Evolutionary conservation across 306 rosid species (phyloP), one percentile per base, ranked within the genome.

Genomic region (Casuarina equisetifolia): DNA sequence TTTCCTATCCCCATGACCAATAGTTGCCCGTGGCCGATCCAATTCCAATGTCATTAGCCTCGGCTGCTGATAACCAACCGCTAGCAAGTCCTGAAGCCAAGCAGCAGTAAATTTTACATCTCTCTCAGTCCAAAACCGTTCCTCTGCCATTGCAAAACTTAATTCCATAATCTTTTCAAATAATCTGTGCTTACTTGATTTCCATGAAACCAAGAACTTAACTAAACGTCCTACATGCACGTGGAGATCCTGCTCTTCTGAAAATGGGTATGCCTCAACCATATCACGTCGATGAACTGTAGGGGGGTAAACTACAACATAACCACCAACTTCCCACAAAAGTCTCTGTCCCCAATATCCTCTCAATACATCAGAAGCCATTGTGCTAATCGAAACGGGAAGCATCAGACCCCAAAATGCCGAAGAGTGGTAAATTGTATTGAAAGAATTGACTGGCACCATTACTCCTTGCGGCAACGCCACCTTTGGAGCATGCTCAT

Each of bases 371-470:
- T 96, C 99, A 50, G 98, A 87, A 38, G 99, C 98, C 98, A 96
- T 92, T 7, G 91, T 80, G 82, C 99, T 96, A 69, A 96, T 88
- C 4, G 99, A 96, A 75, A 88, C 99, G 10, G 99, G 99, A 72
- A 96, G 98, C 99, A 95, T 95, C 89, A 95, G 84, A 42, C 90
- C 98, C 99, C 99, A 96, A 84, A 96, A 92, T 2, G 98, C 99
- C 0, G 93, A 84, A 5, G 92, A 88, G 76, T 92, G 99, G 82
- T 87, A 96, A 67, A 96, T 73, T 0, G 99, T 96, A 25, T 96
- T 96, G 82, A 96, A 96, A 52, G 97, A 91, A 81, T 96, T 96
- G 7, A 96, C 72, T 1, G 99, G 99, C 46, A 83, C 89, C 99
- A 96, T 96, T 85, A 85, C 76, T 19, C 99, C 98, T 78, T 92